Base-by-base conservation (phyloP, 2,329 filamentous ascomycete genomes). In the Botryotinia convoluta region DNA sequence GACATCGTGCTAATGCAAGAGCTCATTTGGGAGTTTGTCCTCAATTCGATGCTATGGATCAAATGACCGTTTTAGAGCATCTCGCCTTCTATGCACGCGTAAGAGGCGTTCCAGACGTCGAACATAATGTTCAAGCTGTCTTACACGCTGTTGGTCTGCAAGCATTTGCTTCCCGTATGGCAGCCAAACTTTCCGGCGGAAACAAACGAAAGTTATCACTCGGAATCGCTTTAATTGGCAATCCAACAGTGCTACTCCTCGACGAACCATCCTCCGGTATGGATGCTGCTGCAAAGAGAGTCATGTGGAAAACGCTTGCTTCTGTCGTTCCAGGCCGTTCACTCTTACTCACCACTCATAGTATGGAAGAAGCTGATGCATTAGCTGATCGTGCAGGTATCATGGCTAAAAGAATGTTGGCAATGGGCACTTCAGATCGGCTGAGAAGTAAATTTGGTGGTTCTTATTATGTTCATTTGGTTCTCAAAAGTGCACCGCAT, bases 321-420 rank as follows among this genome's bases (percentile, higher is more conserved):
- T 87, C 90, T 1, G 90, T 95, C 5, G 90, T 92, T 0, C 88
- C 90, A 0, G 94, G 94, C 0, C 88, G 95, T n/a, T 93, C 91
- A 0, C 89, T 98, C 26, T 86, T 98, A 2, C 87, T 98, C 29
- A 98, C 95, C 0, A 98, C 95, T 0, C 95, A 98, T 82, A 93
- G 90, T 67, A 97, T 98, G 94, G 95, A 98, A 81, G 95, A 98
- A 83, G 95, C 95, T 0, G 94, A 97, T 79, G 94, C 94, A 0
- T 86, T 98, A 3, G 95, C 95, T 0, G 90, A 90, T 44, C 88
- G 94, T 1, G 94, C 92, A 0, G 95, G 94, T 20, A 97, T 98
- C 77, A 90, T 98, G 83, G 93, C 94, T 14, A 88, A 89, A 77
- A 87, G 90, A 45, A 97, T 98, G 94, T 86, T 98, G 35, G 95